These are phyloP conservation scores for Colletotrichum neosansevieriae DNA, from an alignment of 2,329 filamentous ascomycete species.

Conservation along the genomic window DNA sequence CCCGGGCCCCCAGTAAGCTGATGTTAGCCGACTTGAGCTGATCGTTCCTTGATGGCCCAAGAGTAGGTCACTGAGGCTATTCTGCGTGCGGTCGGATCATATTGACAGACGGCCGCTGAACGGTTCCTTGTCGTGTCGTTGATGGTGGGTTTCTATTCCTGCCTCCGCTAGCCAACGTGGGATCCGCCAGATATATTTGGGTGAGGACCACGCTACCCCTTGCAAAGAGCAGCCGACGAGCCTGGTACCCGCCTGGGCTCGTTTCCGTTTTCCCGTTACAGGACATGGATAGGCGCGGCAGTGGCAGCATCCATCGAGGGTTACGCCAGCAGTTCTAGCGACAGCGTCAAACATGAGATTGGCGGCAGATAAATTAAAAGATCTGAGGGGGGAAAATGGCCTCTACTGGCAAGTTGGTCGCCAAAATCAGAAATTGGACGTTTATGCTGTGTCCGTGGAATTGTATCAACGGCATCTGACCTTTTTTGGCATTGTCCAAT, in stretches of 20 bases:
- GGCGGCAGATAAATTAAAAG: conserved; percentile 29
- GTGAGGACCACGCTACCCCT: conserved; percentile 1
- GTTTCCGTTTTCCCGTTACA: conserved; percentile 26
- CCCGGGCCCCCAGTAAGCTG: conserved; percentile 22
- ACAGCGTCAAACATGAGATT: conserved; percentile 7
- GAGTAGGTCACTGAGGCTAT: conserved; percentile 1
- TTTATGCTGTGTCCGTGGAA: conserved; percentile 28
- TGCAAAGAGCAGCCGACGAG: neutral
- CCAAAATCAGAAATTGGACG: conserved; percentile 6
- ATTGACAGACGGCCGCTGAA: conserved; percentile 8
- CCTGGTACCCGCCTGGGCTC: neutral
- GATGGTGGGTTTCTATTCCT: conserved; percentile 22
- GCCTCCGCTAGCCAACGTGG: conserved; percentile 10
- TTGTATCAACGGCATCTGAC: conserved; percentile 27
- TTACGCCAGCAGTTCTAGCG: neutral
- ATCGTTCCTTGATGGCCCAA: neutral
- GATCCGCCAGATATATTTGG: conserved; percentile 11
- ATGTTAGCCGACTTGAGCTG: conserved; percentile 1
- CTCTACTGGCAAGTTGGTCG: neutral
- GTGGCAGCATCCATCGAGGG: neutral
- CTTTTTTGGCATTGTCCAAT: conserved; percentile 12
- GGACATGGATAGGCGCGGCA: neutral
- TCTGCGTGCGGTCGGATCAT: conserved; percentile 14
- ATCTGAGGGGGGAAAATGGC: neutral
- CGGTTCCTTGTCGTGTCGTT: conserved; percentile 8